Percentiles rank a stretch among this genome's conserved stretches.
Evolutionary conservation across 2,329 filamentous ascomycete genomes (phyloP).

Genomic region (Diaporthe destruens): DNA sequence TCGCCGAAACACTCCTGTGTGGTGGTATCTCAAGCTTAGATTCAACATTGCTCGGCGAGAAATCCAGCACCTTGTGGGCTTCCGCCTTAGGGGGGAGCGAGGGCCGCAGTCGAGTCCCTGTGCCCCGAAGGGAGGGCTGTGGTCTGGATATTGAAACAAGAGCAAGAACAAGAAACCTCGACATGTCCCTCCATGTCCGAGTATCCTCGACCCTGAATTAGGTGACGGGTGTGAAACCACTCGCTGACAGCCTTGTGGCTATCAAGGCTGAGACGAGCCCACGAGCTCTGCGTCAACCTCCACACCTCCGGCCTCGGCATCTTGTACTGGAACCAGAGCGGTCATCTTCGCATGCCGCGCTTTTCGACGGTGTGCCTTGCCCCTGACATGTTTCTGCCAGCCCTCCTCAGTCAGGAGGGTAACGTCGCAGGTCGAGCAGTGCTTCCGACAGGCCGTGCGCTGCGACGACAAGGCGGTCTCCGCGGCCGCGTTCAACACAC

Average conservation of each 20-base stretch:
- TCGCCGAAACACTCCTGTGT: background rate
- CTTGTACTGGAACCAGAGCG: conserved; percentile 27
- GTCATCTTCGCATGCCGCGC: conserved; percentile 33
- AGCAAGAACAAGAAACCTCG: background rate
- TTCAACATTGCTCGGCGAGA: background rate
- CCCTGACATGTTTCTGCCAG: conserved; percentile 59
- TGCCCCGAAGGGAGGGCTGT: background rate
- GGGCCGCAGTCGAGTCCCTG: too few relatives aligned
- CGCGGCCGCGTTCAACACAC: conserved; percentile 66
- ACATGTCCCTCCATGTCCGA: background rate
- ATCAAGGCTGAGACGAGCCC: background rate
- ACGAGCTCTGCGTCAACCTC: background rate
- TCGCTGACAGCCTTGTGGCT: background rate
- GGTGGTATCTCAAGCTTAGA: background rate
- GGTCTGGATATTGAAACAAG: background rate
- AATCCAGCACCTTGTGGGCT: background rate
- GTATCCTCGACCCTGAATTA: background rate
- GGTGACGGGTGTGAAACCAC: background rate
- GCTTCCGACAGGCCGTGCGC: conserved; percentile 67
- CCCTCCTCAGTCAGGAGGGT: conserved; percentile 68
- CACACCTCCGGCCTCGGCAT: background rate
- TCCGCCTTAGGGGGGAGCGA: background rate
- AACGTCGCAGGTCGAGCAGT: conserved; percentile 80
- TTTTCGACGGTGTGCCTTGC: conserved; percentile 35
- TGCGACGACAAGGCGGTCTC: conserved; percentile 65